phyloP scores from a whole-genome alignment of 2,329 filamentous ascomycete species.

The Exophiala bonariae region DNA sequence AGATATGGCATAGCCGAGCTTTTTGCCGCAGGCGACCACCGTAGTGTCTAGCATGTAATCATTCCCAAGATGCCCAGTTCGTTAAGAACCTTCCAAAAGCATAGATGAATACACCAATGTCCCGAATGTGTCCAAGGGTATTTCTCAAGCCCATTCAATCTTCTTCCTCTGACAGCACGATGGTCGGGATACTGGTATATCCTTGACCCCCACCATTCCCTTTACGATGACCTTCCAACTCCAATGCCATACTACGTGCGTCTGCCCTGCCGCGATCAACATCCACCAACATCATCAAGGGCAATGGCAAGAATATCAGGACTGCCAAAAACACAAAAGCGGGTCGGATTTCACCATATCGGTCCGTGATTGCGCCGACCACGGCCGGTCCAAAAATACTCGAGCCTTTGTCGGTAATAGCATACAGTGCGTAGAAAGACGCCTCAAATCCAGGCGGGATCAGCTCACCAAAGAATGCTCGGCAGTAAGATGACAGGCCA shows the following conservation, averaged over 20 bases:
- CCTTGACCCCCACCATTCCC: slow-evolving; percentile 4
- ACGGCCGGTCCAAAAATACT: slow-evolving; percentile 93
- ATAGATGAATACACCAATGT: too few relatives aligned
- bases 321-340: slow-evolving; percentile 90
- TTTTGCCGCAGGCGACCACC: too few relatives aligned
- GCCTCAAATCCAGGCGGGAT: slow-evolving; percentile 94
- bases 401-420: slow-evolving; percentile 95
- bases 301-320: slow-evolving; percentile 80
- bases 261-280: slow-evolving; percentile 75
- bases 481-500: slow-evolving; percentile 88
- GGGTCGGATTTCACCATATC: slow-evolving; percentile 74
- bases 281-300: slow-evolving; percentile 80
- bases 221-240: slow-evolving; percentile 36
- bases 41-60: too few relatives aligned
- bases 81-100: too few relatives aligned
- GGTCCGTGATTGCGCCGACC: slow-evolving; percentile 88
- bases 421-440: slow-evolving; percentile 94
- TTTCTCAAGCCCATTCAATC: too few relatives aligned
- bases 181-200: slow-evolving; percentile 22
- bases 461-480: slow-evolving; percentile 86
- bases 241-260: slow-evolving; percentile 63
- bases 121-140: too few relatives aligned
- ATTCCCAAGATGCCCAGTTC: too few relatives aligned
- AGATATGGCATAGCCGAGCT: too few relatives aligned
- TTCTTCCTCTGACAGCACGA: slow-evolving; percentile 24